Conservation (phyloP, 306 rosid genomes). For the Casuarina cunninghamiana region DNA sequence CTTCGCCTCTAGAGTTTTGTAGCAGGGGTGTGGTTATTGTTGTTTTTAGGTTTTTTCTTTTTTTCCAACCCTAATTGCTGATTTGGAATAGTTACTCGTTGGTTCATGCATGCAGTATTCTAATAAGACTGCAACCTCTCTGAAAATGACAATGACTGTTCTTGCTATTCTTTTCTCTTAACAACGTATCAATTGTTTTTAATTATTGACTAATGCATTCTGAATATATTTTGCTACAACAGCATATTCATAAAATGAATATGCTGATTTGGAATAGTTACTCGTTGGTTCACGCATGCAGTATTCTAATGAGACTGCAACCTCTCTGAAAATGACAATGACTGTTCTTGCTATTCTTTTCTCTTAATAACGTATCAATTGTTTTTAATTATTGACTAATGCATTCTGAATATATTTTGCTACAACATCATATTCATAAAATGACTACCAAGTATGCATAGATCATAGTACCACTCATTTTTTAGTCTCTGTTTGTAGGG, state of each 20-base stretch:
- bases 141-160: not conserved
- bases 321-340: not conserved
- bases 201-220: not conserved
- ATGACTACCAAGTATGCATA: not conserved
- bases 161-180: not conserved
- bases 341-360: not conserved
- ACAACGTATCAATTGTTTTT: not conserved
- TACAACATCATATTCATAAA: not conserved
- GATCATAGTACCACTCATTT: not conserved
- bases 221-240: not conserved
- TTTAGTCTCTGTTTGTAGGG: constrained; percentile 46
- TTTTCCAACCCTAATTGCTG: not conserved
- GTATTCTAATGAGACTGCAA: not conserved
- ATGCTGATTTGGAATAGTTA: too few species aligned
- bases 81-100: not conserved
- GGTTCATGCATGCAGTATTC: not conserved
- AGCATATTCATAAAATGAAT: not conserved
- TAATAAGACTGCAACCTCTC: not conserved
- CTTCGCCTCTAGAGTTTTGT: not conserved
- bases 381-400: not conserved
- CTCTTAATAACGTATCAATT: not conserved
- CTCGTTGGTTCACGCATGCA: not conserved
- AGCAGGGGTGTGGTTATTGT: constrained; percentile 1
- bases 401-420: not conserved
- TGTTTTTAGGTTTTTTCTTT: not conserved